Percentiles rank a stretch among this genome's conserved stretches.
Evolutionary conservation across 2,329 filamentous ascomycete species (phyloP).

Genomic region (Aspergillus nomiae): DNA sequence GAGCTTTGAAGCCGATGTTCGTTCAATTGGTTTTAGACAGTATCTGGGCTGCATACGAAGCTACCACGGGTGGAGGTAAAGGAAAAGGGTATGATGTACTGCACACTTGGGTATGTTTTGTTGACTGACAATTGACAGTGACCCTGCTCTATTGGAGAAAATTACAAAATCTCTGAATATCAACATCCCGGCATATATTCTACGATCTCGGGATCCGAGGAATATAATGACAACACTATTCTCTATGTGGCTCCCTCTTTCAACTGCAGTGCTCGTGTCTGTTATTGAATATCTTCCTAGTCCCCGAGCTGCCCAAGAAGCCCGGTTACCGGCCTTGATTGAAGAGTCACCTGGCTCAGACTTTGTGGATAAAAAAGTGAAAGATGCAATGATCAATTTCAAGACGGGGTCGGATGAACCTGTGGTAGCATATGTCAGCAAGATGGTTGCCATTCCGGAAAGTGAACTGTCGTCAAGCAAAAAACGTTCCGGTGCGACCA

Average conservation of each 20-base stretch:
- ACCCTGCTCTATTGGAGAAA: conserved; percentile 82
- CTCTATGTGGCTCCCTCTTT: conserved; percentile 85
- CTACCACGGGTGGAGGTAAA: conserved; percentile 78
- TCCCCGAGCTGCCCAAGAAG: conserved; percentile 75
- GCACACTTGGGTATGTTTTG: conserved; percentile 2
- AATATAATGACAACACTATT: conserved; percentile 86
- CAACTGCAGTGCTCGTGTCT: conserved; percentile 88
- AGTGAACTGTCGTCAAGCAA: conserved; percentile 84
- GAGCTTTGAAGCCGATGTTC: conserved; percentile 92
- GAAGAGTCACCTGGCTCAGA: conserved; percentile 75
- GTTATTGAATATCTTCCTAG: conserved; percentile 91
- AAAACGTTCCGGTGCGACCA: conserved; percentile 68
- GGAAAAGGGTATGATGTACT: conserved; percentile 70
- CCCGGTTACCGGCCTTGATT: conserved; percentile 77
- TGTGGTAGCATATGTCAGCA: conserved; percentile 92
- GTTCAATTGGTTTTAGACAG: conserved; percentile 94
- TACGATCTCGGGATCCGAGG: conserved; percentile 80
- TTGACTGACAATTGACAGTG: conserved; percentile 54
- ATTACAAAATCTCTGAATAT: conserved; percentile 90
- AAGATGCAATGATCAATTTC: conserved; percentile 81
- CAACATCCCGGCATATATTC: conserved; percentile 78
- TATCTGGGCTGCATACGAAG: conserved; percentile 93
- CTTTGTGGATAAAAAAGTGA: conserved; percentile 68
- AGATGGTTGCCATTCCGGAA: conserved; percentile 94
- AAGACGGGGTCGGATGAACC: conserved; percentile 70